phyloP scores from a whole-genome alignment of 116 monocot genomes.

The Thalassia testudinum region DNA sequence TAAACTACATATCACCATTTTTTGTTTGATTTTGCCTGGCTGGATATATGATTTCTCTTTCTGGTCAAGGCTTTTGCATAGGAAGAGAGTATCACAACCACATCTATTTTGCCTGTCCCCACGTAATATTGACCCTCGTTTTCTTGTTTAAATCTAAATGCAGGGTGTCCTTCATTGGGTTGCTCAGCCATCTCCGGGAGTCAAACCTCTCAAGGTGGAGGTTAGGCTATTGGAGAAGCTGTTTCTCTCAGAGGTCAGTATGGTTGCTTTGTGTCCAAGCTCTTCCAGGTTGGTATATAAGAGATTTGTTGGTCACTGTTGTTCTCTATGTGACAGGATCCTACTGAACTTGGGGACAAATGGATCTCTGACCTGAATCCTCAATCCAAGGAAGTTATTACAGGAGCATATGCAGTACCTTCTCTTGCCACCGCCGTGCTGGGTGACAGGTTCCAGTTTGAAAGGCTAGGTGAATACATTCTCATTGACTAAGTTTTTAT shows the following conservation, averaged over 20 bases:
- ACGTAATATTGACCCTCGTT: no score
- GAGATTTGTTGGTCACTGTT: no score
- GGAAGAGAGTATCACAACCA: no score
- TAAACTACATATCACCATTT: background rate
- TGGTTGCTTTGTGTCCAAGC: background rate
- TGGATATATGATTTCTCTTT: no score
- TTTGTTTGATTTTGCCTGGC: no score
- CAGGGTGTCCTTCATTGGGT: conserved; percentile 99
- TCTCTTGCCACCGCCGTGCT: conserved; percentile 35
- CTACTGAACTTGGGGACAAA: conserved; percentile 51
- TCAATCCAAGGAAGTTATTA: conserved; percentile 67
- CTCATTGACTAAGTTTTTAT: no score
- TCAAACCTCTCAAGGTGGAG: conserved; percentile 87
- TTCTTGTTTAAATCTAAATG: conserved; percentile 6
- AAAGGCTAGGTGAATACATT: conserved; percentile 63
- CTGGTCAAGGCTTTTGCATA: no score
- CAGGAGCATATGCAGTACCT: conserved; percentile 62
- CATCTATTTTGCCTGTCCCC: no score
- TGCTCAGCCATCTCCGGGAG: conserved; percentile 69
- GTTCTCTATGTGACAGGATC: conserved; percentile 36
- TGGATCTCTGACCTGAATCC: conserved; percentile 86
- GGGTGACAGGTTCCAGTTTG: conserved; percentile 88
- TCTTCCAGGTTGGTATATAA: no score
- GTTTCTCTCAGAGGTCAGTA: conserved; percentile 73
- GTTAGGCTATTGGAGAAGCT: conserved; percentile 85